Conservation (phyloP, 2,329 filamentous ascomycete genomes). For the Stachybotrys chartarum region DNA sequence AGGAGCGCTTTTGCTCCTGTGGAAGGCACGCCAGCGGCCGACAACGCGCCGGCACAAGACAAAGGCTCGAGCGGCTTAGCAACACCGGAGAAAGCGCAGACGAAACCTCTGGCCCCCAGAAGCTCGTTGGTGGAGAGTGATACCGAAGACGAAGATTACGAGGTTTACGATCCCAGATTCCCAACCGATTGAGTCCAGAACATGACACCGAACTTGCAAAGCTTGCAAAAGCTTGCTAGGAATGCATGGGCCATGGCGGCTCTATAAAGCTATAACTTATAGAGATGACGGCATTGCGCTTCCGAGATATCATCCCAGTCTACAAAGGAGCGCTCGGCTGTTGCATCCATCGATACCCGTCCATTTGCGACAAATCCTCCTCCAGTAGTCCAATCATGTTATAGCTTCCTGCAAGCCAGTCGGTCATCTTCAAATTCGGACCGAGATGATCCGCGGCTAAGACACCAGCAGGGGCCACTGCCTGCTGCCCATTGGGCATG, state of each 20-base stretch:
- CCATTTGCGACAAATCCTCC: constrained; percentile 46
- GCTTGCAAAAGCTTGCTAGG: background rate
- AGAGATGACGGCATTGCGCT: too few species aligned
- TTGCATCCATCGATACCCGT: constrained; percentile 26
- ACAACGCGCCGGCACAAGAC: constrained; percentile 30
- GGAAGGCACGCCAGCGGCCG: constrained; percentile 28
- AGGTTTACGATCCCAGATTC: constrained; percentile 55
- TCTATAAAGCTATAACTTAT: too few species aligned
- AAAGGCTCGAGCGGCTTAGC: constrained; percentile 17
- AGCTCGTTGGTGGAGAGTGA: constrained; percentile 44
- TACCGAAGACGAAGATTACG: constrained; percentile 64
- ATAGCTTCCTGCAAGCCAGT: constrained; percentile 60
- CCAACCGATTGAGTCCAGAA: constrained; percentile 47
- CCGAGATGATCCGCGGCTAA: constrained; percentile 10
- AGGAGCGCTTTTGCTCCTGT: constrained; percentile 65
- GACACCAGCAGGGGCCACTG: constrained; percentile 10
- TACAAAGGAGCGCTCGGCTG: constrained; percentile 10
- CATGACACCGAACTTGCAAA: background rate
- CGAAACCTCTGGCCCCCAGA: constrained; percentile 13
- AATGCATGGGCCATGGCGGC: too few species aligned
- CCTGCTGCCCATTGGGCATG: constrained; percentile 34
- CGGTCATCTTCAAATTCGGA: constrained; percentile 35
- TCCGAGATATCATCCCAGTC: background rate
- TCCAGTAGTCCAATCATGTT: constrained; percentile 60
- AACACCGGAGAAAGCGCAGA: constrained; percentile 7